These are phyloP conservation scores for Hypoxylon sp. DNA, from an alignment of 2,329 filamentous ascomycete genomes.

Conservation along the genomic window DNA sequence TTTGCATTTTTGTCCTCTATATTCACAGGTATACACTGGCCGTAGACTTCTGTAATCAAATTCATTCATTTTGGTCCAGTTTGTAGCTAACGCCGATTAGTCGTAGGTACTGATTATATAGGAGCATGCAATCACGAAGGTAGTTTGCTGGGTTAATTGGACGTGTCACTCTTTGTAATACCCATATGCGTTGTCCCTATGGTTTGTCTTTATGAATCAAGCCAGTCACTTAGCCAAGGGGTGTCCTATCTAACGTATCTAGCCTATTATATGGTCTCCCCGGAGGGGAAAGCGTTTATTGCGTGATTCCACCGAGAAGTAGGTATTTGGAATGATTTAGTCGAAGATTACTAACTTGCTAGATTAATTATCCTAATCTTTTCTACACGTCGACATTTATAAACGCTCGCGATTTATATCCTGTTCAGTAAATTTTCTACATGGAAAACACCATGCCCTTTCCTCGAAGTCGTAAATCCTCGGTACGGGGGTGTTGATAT, in stretches of 20 bases:
- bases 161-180: too few species aligned
- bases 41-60: background rate
- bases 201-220: too few species aligned
- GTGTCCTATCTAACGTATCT: background rate
- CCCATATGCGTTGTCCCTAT: too few species aligned
- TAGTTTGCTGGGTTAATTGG: too few species aligned
- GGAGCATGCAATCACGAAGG: background rate
- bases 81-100: background rate
- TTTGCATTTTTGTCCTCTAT: constrained; percentile 11
- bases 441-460: constrained; percentile 8
- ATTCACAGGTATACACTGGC: background rate
- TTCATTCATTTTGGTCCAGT: background rate
- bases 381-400: background rate
- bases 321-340: background rate
- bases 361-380: constrained; percentile 7
- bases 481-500: background rate
- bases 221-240: too few species aligned
- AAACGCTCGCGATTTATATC: constrained; percentile 6
- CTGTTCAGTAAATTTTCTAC: constrained; percentile 19
- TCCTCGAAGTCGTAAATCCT: background rate
- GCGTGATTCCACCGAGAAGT: background rate
- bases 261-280: background rate
- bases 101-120: background rate
- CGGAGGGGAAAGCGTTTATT: background rate
- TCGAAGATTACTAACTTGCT: constrained; percentile 1